Evolutionary conservation across 352 stramenopile genomes (phyloP), one percentile per base, ranked within the genome.

Genomic region (Paralagenidium karlingii): DNA sequence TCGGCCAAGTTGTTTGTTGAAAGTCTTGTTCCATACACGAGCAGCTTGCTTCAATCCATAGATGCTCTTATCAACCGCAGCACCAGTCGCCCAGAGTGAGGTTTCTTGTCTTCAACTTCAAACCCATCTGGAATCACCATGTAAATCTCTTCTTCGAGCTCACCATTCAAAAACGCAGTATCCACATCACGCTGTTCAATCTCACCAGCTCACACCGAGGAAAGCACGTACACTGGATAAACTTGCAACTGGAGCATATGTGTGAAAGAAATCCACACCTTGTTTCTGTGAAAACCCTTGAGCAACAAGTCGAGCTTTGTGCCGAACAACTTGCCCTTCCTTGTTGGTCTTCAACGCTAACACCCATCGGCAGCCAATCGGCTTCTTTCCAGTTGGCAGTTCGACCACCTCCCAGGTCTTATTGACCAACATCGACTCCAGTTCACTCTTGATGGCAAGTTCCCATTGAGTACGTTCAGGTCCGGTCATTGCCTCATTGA

Each of bases 21-120:
- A 53, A 0, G 32, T 60, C 30, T 51, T 52, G 22, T 58, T 41
- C 51, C 47, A 65, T 16, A 47, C 49, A 5, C 16, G 47, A 10
- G 42, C 47, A 2, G 40, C 51, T 18, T 60, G 34, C 27, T 52
- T 49, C 2, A 53, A 24, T 0, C 45, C 54, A 25, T 56, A 59
- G 3, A 36, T 7, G 25, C n/a, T 36, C 21, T 7, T 16, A 3
- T 36, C n/a, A n/a, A n/a, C n/a, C n/a, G n/a, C n/a, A n/a, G n/a
- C n/a, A n/a, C n/a, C n/a, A n/a, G n/a, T n/a, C n/a, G n/a, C n/a
- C n/a, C n/a, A 20, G 7, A 36, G 30, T 36, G 19, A 22, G 30
- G 16, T 22, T 7, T 22, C 30, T 36, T 36, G 30, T 8, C 30
- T 7, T 36, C 7, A 22, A 7, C 7, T 36, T 3, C 7, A 7